Percentiles rank a stretch among this genome's conserved stretches.
These are phyloP conservation scores for Trebouxiophyceae sp. DNA, from an alignment of 163 green algal species.

Conservation along the genomic window DNA sequence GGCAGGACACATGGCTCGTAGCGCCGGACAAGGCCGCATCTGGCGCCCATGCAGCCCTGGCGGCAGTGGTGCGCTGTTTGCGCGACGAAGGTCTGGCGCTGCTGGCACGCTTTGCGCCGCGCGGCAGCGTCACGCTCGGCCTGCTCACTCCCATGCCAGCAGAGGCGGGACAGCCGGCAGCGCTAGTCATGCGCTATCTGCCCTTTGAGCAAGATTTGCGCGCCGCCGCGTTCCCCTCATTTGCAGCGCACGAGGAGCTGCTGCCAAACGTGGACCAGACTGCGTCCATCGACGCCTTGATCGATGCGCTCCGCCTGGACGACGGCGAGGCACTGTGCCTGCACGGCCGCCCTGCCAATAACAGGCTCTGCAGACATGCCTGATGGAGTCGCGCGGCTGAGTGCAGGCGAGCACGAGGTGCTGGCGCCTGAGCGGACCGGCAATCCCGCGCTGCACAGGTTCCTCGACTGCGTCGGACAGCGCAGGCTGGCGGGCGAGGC, in stretches of 20 bases:
- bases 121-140: not conserved
- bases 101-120: not conserved
- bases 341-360: no score
- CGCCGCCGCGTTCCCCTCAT: not conserved
- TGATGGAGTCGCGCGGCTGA: no score
- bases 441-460: not conserved
- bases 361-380: no score
- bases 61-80: slow-evolving; percentile 6
- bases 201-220: not conserved
- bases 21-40: slow-evolving; percentile 5
- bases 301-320: not conserved
- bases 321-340: no score
- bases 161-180: no score
- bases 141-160: no score
- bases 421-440: not conserved
- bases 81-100: not conserved
- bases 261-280: not conserved
- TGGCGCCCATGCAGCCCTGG: not conserved
- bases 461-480: not conserved
- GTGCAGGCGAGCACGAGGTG: not conserved
- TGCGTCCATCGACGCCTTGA: not conserved
- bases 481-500: no score
- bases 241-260: not conserved
- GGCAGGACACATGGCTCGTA: slow-evolving; percentile 15
- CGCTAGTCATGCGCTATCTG: not conserved